Conservation (phyloP, 306 rosid species). For the Sicyos edulis region DNA sequence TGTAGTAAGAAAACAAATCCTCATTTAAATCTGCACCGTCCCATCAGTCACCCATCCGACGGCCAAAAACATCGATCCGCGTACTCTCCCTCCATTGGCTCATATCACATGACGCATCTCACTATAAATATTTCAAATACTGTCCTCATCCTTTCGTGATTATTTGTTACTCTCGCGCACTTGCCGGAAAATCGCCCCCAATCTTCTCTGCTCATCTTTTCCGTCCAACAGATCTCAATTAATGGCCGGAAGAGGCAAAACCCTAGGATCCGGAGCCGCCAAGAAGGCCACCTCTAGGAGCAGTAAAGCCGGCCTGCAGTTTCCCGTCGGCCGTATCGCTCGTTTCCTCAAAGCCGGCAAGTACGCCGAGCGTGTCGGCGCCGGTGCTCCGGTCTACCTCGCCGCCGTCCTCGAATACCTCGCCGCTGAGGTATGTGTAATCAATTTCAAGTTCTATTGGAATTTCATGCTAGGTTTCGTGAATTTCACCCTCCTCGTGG, state of each 20-base stretch:
- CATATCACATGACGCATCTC: background rate
- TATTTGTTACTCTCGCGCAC: background rate
- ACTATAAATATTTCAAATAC: too few relatives aligned
- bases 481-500: background rate
- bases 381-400: slow-evolving; percentile 91
- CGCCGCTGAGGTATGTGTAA: slow-evolving; percentile 63
- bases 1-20: slow-evolving; percentile 5
- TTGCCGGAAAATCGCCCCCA: background rate
- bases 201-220: background rate
- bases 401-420: slow-evolving; percentile 90
- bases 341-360: slow-evolving; percentile 82
- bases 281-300: slow-evolving; percentile 84
- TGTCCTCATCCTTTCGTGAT: background rate
- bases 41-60: slow-evolving; percentile 31
- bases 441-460: background rate
- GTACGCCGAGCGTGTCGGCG: slow-evolving; percentile 86
- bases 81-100: slow-evolving; percentile 39
- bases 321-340: slow-evolving; percentile 91
- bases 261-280: slow-evolving; percentile 60
- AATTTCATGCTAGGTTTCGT: background rate
- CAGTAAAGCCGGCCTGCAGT: slow-evolving; percentile 84
- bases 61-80: slow-evolving; percentile 22
- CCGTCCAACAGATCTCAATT: background rate
- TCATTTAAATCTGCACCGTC: slow-evolving; percentile 31
- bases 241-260: slow-evolving; percentile 79